These are phyloP conservation scores for Sonneratia caseolaris DNA, from an alignment of 345 rosid genomes.

Conservation along the genomic window DNA sequence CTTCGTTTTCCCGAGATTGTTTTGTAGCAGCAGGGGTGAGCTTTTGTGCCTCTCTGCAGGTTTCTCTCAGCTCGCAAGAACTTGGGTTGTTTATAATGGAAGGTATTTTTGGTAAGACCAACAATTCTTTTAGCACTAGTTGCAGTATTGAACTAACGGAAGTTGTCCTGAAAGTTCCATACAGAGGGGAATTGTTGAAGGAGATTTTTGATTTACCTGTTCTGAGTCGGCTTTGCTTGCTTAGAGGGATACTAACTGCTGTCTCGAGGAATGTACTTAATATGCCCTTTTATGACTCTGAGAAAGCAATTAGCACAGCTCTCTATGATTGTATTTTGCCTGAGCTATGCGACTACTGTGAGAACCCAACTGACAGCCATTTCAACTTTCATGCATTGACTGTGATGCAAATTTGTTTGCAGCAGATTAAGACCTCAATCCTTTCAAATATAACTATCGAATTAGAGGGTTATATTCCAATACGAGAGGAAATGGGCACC, in stretches of 20 bases:
- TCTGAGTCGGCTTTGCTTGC: slow-evolving; percentile 82
- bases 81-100: slow-evolving; percentile 57
- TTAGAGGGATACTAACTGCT: slow-evolving; percentile 93
- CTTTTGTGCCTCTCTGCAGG: slow-evolving; percentile 73
- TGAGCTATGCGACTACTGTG: slow-evolving; percentile 75
- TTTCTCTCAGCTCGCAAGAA: slow-evolving; percentile 55
- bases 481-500: slow-evolving; percentile 46
- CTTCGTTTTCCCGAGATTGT: slow-evolving; percentile 77
- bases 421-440: slow-evolving; percentile 79
- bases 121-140: slow-evolving; percentile 17
- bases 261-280: slow-evolving; percentile 65
- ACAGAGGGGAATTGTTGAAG: slow-evolving; percentile 44
- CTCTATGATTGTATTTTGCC: slow-evolving; percentile 73
- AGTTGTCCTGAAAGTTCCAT: slow-evolving; percentile 48
- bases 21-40: slow-evolving; percentile 91
- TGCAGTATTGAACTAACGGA: slow-evolving; percentile 20
- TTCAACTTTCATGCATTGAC: slow-evolving; percentile 87
- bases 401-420: slow-evolving; percentile 93
- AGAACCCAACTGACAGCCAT: slow-evolving; percentile 87
- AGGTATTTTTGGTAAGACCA: slow-evolving; percentile 44
- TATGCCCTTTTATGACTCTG: slow-evolving; percentile 30
- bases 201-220: slow-evolving; percentile 50
- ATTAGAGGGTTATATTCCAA: slow-evolving; percentile 45
- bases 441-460: slow-evolving; percentile 29
- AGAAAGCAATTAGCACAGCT: slow-evolving; percentile 41